Conservation (phyloP, 1,284 basidiomycete species). For the Boletellus deceptivus region DNA sequence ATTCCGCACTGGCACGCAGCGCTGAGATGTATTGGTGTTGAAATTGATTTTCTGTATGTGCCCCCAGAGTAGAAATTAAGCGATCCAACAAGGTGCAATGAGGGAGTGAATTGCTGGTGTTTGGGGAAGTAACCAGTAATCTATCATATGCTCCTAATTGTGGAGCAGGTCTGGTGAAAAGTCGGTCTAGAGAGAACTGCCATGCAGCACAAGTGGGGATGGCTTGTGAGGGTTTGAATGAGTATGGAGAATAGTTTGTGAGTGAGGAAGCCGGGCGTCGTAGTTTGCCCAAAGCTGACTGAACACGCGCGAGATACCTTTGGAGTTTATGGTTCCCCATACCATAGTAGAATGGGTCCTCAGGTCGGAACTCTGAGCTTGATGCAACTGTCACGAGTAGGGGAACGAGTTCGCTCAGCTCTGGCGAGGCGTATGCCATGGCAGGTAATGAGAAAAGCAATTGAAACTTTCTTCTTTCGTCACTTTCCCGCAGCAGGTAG, state of each 20-base stretch:
- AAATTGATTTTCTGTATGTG: constrained; percentile 9
- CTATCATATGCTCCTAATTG: background rate
- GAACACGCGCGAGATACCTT: constrained; percentile 1
- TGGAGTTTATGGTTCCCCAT: constrained; percentile 14
- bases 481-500: constrained; percentile 23
- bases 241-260: constrained; percentile 4
- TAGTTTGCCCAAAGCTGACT: constrained; percentile 11
- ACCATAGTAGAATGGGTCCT: constrained; percentile 11
- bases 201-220: background rate
- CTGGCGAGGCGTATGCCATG: constrained; percentile 26
- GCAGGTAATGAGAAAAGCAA: constrained; percentile 35
- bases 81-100: constrained; percentile 1
- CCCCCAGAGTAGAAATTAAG: constrained; percentile 6
- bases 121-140: background rate
- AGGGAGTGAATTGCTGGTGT: background rate
- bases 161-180: constrained; percentile 13
- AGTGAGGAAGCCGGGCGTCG: background rate
- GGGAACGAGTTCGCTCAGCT: constrained; percentile 18
- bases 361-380: constrained; percentile 8
- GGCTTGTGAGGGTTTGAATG: constrained; percentile 7
- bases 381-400: constrained; percentile 33
- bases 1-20: constrained; percentile 17
- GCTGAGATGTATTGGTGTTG: constrained; percentile 15
- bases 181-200: background rate
- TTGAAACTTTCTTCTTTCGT: constrained; percentile 14